Conservation (phyloP, 2,329 filamentous ascomycete species). For the Pseudocercospora musae region DNA sequence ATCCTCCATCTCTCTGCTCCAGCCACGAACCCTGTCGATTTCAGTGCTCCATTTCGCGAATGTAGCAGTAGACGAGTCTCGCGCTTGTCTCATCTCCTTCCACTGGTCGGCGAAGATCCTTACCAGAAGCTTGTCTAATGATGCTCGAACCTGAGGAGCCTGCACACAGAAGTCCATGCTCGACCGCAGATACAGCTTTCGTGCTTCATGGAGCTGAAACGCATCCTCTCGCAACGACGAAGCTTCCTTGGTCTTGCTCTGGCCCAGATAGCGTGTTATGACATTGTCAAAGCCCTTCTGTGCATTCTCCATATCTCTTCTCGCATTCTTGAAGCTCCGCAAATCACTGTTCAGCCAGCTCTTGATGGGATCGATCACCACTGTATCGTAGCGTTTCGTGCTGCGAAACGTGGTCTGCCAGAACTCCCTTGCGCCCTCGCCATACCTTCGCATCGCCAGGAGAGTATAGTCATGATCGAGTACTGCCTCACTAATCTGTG, state of each 20-base stretch:
- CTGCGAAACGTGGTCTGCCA: conserved; percentile 73
- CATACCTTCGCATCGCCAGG: conserved; percentile 77
- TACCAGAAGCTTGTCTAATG: conserved; percentile 82
- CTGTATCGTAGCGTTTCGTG: conserved; percentile 72
- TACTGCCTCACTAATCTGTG: conserved; percentile 73
- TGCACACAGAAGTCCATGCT: conserved; percentile 91
- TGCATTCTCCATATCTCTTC: conserved; percentile 69
- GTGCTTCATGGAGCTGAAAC: conserved; percentile 88
- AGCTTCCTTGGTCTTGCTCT: conserved; percentile 90
- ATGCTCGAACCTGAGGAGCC: conserved; percentile 78
- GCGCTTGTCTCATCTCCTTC: conserved; percentile 73
- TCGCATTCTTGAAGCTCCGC: conserved; percentile 79
- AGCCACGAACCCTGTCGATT: conserved; percentile 87
- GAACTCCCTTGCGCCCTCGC: conserved; percentile 82
- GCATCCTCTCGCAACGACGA: conserved; percentile 90
- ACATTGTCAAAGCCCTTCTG: conserved; percentile 83
- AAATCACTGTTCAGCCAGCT: conserved; percentile 76
- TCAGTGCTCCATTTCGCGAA: conserved; percentile 70
- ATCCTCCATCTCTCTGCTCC: conserved; percentile 90
- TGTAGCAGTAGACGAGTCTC: conserved; percentile 60
- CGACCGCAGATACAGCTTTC: conserved; percentile 84
- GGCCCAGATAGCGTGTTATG: conserved; percentile 74
- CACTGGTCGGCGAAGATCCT: conserved; percentile 81
- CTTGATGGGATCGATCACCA: conserved; percentile 78
- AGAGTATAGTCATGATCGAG: conserved; percentile 95